Evolutionary conservation across 1,139 yeast genomes (phyloP).

Genomic region (Pichia sp.): DNA sequence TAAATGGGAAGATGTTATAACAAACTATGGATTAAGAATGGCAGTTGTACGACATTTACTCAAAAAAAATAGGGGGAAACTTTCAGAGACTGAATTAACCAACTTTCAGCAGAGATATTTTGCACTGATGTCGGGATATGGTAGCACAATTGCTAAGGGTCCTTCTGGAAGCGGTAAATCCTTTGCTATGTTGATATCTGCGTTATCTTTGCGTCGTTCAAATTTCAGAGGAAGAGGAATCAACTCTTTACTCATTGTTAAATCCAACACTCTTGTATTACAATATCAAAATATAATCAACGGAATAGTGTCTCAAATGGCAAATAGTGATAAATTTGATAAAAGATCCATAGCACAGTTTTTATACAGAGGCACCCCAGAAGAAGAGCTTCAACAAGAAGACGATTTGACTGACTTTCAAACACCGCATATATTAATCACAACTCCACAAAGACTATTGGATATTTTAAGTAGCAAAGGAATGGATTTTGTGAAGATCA

Average conservation of each 20-base stretch:
- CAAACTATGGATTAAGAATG: conserved; percentile 8
- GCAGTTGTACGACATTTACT: conserved; percentile 13
- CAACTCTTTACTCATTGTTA: conserved; percentile 23
- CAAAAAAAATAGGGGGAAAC: conserved; percentile 5
- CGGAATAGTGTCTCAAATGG: conserved; percentile 10
- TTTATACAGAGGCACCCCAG: conserved; percentile 21
- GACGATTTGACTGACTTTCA: conserved; percentile 14
- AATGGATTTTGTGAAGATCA: conserved; percentile 23
- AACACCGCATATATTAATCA: conserved; percentile 24
- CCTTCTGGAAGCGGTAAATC: conserved; percentile 26
- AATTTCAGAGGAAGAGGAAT: conserved; percentile 19
- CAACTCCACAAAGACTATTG: conserved; percentile 27
- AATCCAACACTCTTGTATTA: conserved; percentile 19
- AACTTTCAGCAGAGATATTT: conserved; percentile 21
- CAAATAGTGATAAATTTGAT: conserved; percentile 1
- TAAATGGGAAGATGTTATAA: conserved; percentile 13
- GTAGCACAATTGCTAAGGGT: conserved; percentile 24
- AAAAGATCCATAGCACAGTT: conserved; percentile 20
- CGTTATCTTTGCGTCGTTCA: conserved; percentile 18
- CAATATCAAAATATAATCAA: conserved; percentile 16
- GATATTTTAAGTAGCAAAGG: conserved; percentile 26
- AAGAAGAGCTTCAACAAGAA: conserved; percentile 20
- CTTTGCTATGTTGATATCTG: conserved; percentile 18
- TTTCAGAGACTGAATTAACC: conserved; percentile 11
- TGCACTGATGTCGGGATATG: conserved; percentile 15